These are phyloP conservation scores for Pyricularia sp. DNA, from an alignment of 2,329 filamentous ascomycete species.

Conservation along the genomic window DNA sequence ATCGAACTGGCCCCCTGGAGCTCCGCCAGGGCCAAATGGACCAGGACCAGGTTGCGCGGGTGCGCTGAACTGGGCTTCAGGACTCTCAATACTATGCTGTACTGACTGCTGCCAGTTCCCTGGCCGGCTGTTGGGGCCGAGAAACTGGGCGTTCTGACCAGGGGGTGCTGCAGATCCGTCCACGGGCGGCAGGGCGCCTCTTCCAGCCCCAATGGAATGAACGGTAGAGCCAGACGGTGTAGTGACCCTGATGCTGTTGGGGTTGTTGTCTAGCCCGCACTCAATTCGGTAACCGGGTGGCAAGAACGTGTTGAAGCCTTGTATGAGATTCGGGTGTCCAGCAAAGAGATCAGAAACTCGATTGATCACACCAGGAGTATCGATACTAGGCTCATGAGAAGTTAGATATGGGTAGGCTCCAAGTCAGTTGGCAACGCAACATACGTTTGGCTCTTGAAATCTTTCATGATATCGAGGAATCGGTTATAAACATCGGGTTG, in stretches of 20 bases:
- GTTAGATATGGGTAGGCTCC: background rate
- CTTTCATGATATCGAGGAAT: conserved; percentile 98
- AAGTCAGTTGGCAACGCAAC: conserved; percentile 22
- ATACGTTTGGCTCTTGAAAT: conserved; percentile 95
- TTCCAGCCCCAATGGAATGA: conserved; percentile 61
- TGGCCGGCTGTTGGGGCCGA: conserved; percentile 30
- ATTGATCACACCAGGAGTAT: conserved; percentile 95
- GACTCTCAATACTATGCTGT: conserved; percentile 53
- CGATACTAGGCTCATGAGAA: conserved; percentile 51
- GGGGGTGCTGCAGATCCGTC: conserved; percentile 30
- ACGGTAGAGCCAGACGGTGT: conserved; percentile 97
- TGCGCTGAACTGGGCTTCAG: conserved; percentile 52
- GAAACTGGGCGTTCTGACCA: conserved; percentile 30
- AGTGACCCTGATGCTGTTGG: conserved; percentile 91
- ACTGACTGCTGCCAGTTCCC: conserved; percentile 45
- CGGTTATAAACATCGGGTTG: conserved; percentile 96
- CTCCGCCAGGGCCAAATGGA: conserved; percentile 32
- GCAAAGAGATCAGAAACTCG: conserved; percentile 93
- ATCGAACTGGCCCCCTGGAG: conserved; percentile 21
- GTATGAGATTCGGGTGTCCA: conserved; percentile 88
- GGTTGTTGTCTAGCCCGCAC: conserved; percentile 86
- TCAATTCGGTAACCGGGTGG: conserved; percentile 95
- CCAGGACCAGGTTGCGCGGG: conserved; percentile 41
- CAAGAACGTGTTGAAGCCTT: conserved; percentile 96
- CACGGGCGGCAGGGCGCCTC: conserved; percentile 23